phyloP scores from a whole-genome alignment of 176 grass and related monocot species.

The Thinopyrum elongatum region DNA sequence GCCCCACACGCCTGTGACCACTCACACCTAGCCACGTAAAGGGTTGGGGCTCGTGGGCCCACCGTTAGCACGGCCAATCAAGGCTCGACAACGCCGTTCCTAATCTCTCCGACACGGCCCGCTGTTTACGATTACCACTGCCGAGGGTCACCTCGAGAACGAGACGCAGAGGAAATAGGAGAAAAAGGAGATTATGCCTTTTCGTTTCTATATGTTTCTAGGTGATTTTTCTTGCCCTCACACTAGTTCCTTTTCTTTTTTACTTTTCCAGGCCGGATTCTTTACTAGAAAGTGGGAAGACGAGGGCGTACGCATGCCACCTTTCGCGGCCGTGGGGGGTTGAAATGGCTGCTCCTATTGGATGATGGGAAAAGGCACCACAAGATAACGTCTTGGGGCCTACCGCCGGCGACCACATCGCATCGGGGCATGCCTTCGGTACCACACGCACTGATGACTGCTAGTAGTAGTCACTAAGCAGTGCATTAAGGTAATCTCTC shows the following conservation, averaged over 20 bases:
- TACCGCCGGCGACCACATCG: not conserved
- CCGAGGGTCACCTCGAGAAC: not conserved
- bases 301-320: conserved; percentile 16
- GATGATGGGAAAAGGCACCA: conserved; percentile 1
- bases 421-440: not conserved
- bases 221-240: not conserved
- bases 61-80: conserved; percentile 12
- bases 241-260: not conserved
- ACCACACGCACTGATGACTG: not conserved
- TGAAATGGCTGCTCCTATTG: conserved; percentile 3
- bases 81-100: conserved; percentile 21
- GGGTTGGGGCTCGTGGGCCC: not conserved
- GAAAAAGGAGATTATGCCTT: not conserved
- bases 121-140: conserved; percentile 24
- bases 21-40: conserved; percentile 4
- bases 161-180: not conserved
- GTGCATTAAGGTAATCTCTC: not conserved
- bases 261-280: not conserved
- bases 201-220: not conserved
- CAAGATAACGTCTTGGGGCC: not conserved
- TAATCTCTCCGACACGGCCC: conserved; percentile 28
- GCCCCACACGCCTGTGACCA: not conserved
- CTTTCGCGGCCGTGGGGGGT: conserved; percentile 22
- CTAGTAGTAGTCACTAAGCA: not conserved
- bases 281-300: conserved; percentile 38